Evolutionary conservation across 192 early-diverging fungal species (phyloP), one percentile per base, ranked within the genome.

Genomic region (Backusella parvicylindrica): DNA sequence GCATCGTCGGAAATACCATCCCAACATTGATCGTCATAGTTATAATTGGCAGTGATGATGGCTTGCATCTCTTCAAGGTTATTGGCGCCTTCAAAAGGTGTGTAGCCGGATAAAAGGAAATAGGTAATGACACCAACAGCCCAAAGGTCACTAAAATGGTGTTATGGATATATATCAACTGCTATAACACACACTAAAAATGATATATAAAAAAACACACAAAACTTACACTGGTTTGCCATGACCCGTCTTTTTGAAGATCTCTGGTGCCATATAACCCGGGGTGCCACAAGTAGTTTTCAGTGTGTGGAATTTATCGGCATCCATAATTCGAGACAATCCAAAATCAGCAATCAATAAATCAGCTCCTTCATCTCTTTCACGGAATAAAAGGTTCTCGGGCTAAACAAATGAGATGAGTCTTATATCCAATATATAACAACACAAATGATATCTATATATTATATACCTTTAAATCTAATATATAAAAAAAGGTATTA

Each of bases 281-380:
- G 90, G 90, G 0, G 94, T 95, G 37, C 94, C 94, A 70, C 94
- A 94, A 31, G 88, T 86, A 1, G 90, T 90, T 31, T 86, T 92
- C 49, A 94, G 77, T n/a, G 86, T 56, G 33, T 86, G 82, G 56
- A 88, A 87, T 69, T 88, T 88, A 23, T 87, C 83, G 37, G 84
- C 83, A 65, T 90, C 86, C 64, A 93, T 84, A 49, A 89, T 88
- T 21, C 85, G 79, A 9, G 93, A 91, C 76, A 95, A 80, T 18
- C 94, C 94, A 84, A 95, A 95, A 74, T 95, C 94, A 28, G 90
- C 93, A 81, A 95, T 93, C 21, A 91, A 80, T 28, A 94, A 72
- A 69, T 89, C 84, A 30, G 88, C 80, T 68, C 86, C 85, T 65
- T 87, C 86, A 18, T 83, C 91, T 6, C 75, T 67, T 6, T 83